Evolutionary conservation across 2,329 filamentous ascomycete genomes (phyloP).

Genomic region (Fusarium redolens): DNA sequence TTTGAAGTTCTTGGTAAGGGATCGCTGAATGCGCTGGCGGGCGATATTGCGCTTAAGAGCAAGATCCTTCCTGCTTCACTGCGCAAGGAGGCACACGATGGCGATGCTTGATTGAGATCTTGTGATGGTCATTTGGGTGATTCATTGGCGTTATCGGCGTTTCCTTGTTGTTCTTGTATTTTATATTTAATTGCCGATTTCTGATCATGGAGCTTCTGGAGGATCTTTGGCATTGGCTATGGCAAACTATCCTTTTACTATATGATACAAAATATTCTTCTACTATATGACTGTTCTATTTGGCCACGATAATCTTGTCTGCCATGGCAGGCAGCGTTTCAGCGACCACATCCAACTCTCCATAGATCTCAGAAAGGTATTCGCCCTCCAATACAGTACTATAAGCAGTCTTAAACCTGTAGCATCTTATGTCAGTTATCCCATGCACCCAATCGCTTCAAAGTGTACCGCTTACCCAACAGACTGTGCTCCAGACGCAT

Average conservation of each 20-base stretch:
- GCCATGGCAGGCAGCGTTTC: not conserved
- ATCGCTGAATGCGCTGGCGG: not conserved
- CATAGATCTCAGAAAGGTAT: not conserved
- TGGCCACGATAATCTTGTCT: not conserved
- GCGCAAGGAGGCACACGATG: not conserved
- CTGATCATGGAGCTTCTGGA: no score
- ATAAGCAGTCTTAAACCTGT: not conserved
- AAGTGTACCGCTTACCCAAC: not conserved
- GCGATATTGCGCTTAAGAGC: not conserved
- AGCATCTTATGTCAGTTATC: not conserved
- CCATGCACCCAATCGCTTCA: fast-evolving
- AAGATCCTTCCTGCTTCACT: not conserved
- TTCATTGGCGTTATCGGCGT: not conserved
- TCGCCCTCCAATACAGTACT: not conserved
- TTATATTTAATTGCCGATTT: no score
- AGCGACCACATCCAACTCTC: not conserved
- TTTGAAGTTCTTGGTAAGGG: not conserved
- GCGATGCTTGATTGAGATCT: not conserved
- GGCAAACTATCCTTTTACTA: no score
- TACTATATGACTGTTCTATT: no score
- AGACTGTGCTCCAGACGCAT: not conserved
- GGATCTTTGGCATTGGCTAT: no score
- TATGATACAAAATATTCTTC: no score
- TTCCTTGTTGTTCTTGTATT: no score
- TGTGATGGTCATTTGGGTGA: not conserved